Conservation (phyloP, 1,139 yeast species). For the Candida labiduridarum region DNA sequence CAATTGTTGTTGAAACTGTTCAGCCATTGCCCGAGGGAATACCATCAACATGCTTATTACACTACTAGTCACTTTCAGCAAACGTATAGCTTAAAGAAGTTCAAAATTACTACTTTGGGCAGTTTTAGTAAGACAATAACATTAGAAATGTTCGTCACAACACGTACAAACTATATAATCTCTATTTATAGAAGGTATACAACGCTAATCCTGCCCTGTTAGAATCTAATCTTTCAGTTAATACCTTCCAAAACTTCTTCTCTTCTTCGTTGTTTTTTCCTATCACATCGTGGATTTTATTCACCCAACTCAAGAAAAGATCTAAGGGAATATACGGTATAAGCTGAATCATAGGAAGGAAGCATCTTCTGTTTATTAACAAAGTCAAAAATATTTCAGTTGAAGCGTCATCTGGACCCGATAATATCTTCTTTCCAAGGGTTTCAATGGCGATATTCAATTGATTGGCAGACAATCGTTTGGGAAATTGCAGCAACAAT, state of each 20-base stretch:
- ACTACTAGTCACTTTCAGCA: too few species aligned
- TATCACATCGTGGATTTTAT: conserved; percentile 45
- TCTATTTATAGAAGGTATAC: neutral
- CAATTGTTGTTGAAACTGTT: too few species aligned
- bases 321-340: conserved; percentile 57
- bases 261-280: conserved; percentile 38
- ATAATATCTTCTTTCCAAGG: conserved; percentile 53
- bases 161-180: too few species aligned
- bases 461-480: conserved; percentile 56
- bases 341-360: conserved; percentile 44
- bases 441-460: conserved; percentile 61
- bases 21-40: too few species aligned
- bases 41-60: too few species aligned
- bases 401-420: conserved; percentile 38
- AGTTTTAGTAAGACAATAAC: too few species aligned
- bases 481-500: conserved; percentile 56
- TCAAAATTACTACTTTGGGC: too few species aligned
- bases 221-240: conserved; percentile 55
- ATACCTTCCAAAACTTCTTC: conserved; percentile 38
- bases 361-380: conserved; percentile 40
- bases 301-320: conserved; percentile 50
- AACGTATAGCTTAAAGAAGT: too few species aligned
- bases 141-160: too few species aligned
- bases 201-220: conserved; percentile 65
- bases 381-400: conserved; percentile 44